Evolutionary conservation across 176 grass and related monocot species (phyloP).

Genomic region (Musa schizocarpa): DNA sequence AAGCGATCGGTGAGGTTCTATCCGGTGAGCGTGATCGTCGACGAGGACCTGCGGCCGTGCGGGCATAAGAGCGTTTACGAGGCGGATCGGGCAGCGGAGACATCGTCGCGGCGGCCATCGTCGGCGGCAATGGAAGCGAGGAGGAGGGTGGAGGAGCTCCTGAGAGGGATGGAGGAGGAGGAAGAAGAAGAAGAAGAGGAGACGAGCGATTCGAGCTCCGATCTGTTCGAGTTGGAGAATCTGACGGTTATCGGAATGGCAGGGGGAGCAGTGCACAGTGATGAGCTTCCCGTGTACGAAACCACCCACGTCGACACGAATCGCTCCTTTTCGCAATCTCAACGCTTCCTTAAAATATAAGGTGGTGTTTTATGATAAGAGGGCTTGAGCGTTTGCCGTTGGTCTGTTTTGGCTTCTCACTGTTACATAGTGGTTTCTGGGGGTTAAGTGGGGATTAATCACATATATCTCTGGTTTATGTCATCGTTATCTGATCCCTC

Average conservation of each 20-base stretch:
- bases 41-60: slow-evolving; percentile 20
- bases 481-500: neutral
- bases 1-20: slow-evolving; percentile 76
- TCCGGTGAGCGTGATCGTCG: slow-evolving; percentile 27
- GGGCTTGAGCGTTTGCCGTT: neutral
- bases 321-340: slow-evolving; percentile 34
- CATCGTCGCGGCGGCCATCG: slow-evolving; percentile 10
- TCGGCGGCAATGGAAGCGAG: slow-evolving; percentile 28
- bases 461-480: neutral
- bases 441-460: neutral
- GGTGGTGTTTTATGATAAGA: too few relatives aligned
- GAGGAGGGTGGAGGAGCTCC: slow-evolving; percentile 48
- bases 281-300: slow-evolving; percentile 97
- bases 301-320: slow-evolving; percentile 55
- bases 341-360: slow-evolving; percentile 9
- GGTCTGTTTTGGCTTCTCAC: neutral
- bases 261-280: slow-evolving; percentile 27
- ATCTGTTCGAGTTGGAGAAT: slow-evolving; percentile 95
- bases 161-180: slow-evolving; percentile 55
- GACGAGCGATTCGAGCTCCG: slow-evolving; percentile 88
- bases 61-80: slow-evolving; percentile 21
- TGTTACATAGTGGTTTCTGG: neutral
- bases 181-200: slow-evolving; percentile 57
- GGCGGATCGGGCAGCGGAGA: slow-evolving; percentile 9
- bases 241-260: slow-evolving; percentile 26